Base-by-base conservation (phyloP, 352 stramenopile genomes). In the Globisporangium yorkense region DNA sequence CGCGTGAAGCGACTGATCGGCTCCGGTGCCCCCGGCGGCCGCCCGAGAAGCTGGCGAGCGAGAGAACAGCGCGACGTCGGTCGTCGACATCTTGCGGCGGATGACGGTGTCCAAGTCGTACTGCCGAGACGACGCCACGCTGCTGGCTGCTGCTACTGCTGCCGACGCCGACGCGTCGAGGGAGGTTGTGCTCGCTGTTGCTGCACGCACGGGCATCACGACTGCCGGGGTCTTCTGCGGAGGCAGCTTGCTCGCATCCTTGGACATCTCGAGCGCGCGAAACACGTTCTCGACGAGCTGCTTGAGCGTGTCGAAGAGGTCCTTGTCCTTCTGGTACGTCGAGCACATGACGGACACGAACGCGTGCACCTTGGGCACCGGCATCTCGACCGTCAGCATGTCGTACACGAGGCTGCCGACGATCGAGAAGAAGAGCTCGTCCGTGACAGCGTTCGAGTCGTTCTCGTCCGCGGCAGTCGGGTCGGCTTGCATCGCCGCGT, bases 291-390 rank as follows among this genome's bases (percentile, higher is more conserved):
- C 81, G 10, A 88, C 84, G 6, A 94, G 73, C 47, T 94, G 81
- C 44, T 81, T 85, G 4, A 94, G 67, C 15, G 82, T 94, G 16
- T 83, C 71, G 18, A 81, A 61, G 13, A 94, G 61, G 24, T 94
- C 81, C 50, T 64, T 71, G 0, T 67, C 78, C 54, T 91, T 91
- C 57, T 90, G 74, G 56, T 94, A 94, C 48, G 80, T 92, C 10
- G 80, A 84, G 44, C 81, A 88, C 84, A 94, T 94, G 45, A 89
- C 84, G 6, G 67, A 65, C 20, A 94, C 81, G 56, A 94, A 94
- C 1, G 80, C 85, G 35, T 89, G 68, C 12, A 91, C 78, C 31
- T 94, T 89, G 5, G 68, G 64, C 0, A 92, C 67, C 4, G 81
- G 74, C 12, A 90, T 77, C 50, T 94, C 80, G 33, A 94, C 79